phyloP scores from a whole-genome alignment of 164 flowering plant genomes.

The Santalum album region DNA sequence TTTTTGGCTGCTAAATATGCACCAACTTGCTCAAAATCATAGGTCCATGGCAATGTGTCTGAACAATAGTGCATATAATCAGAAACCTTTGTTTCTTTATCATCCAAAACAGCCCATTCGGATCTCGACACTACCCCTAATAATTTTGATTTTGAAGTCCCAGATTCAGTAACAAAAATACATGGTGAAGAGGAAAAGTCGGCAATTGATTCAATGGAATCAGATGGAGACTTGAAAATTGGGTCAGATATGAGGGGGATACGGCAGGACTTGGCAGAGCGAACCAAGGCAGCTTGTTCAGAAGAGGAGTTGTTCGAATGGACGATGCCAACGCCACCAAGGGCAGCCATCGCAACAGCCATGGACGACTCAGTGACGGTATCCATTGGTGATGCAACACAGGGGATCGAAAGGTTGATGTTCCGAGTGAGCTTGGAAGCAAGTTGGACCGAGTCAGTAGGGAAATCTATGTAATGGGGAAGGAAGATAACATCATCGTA shows the following conservation, averaged over 20 bases:
- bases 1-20: conserved; percentile 27
- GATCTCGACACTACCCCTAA: conserved; percentile 43
- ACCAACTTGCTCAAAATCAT: conserved; percentile 47
- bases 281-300: conserved; percentile 47
- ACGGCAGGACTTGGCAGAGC: conserved; percentile 55
- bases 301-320: conserved; percentile 56
- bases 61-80: conserved; percentile 33
- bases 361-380: conserved; percentile 79
- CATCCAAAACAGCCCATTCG: conserved; percentile 36
- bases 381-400: conserved; percentile 93
- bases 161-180: conserved; percentile 47
- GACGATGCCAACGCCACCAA: conserved; percentile 79
- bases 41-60: conserved; percentile 26
- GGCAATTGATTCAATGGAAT: conserved; percentile 25
- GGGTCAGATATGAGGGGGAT: conserved; percentile 51
- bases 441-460: conserved; percentile 64
- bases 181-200: conserved; percentile 35
- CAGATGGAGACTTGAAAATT: conserved; percentile 33
- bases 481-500: conserved; percentile 91
- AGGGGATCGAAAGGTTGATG: conserved; percentile 55
- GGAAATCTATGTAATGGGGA: conserved; percentile 86
- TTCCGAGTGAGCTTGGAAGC: conserved; percentile 55
- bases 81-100: conserved; percentile 26
- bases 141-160: conserved; percentile 37
- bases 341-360: conserved; percentile 85